Evolutionary conservation across 2,329 filamentous ascomycete species (phyloP), one percentile per base, ranked within the genome.

Genomic region (Neodidymelliopsis sp.): DNA sequence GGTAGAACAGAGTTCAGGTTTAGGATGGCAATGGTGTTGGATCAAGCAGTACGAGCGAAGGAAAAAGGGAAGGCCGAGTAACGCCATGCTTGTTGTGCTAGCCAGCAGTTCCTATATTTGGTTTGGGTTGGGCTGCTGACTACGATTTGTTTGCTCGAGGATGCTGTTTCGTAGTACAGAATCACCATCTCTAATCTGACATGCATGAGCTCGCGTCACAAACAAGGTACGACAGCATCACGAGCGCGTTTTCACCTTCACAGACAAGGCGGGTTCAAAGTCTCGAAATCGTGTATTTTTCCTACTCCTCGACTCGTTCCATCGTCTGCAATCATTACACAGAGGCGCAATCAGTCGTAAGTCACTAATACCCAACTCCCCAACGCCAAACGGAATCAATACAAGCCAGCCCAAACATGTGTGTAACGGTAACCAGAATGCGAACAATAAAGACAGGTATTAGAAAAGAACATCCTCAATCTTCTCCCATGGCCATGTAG

Each of bases 381-480:
- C 31, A 49, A 41, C 44, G 15, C 44, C 44, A 3, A 13, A 20
- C 45, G 45, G 37, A 33, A 38, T 37, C 45, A 49, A 36, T 37
- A 49, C 31, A 37, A 31, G 31, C 45, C 38, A 20, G 27, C 31
- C 38, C 45, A 49, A 42, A 49, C 30, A 37, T 16, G 19, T 36
- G 25, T 16, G 19, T 36, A 20, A 41, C 37, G 2, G 6, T 22
- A 41, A 11, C n/a, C 18, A 42, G 11, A 48, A 36, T 20, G 31
- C 13, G n/a, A 18, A 24, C 25, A 40, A 29, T 35, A 47, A 28
- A 28, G 19, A 40, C 16, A 41, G n/a, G 31, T 41, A 31, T 25
- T 13, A 25, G 13, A 48, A 27, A 12, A 30, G n/a, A 19, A 39
- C 43, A 25, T 13, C 15, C 19, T n/a, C 28, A 15, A 9, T 5